These are phyloP conservation scores for Nitzschia palea DNA, from an alignment of 108 stramenopile species.

Conservation along the genomic window DNA sequence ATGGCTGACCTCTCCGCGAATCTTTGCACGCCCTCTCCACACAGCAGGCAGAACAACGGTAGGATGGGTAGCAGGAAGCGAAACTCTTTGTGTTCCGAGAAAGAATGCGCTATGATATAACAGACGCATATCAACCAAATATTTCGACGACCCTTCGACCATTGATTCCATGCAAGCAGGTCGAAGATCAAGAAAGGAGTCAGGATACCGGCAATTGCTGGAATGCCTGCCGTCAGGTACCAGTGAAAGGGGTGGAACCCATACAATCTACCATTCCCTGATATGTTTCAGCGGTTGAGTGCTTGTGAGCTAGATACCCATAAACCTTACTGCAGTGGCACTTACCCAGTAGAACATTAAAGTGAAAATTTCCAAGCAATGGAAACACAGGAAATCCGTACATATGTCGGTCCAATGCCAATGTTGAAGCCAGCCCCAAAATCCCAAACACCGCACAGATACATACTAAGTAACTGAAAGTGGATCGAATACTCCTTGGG, in stretches of 20 bases:
- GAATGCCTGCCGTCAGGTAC: conserved; percentile 81
- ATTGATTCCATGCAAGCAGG: background rate
- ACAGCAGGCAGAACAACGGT: conserved; percentile 76
- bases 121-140: conserved; percentile 54
- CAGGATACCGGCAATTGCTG: conserved; percentile 67
- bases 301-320: too few relatives aligned
- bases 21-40: conserved; percentile 42
- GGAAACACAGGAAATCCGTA: conserved; percentile 87
- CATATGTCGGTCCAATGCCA: conserved; percentile 65
- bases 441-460: conserved; percentile 57
- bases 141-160: conserved; percentile 21
- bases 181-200: conserved; percentile 64
- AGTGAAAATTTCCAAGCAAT: conserved; percentile 80
- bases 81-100: conserved; percentile 93
- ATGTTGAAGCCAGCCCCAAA: conserved; percentile 51
- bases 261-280: conserved; percentile 72
- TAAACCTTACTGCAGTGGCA: too few relatives aligned
- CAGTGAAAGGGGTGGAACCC: conserved; percentile 84
- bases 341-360: conserved; percentile 78
- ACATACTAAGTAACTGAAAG: conserved; percentile 18
- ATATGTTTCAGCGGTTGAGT: too few relatives aligned
- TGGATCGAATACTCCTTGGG: background rate
- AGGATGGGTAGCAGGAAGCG: conserved; percentile 91
- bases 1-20: background rate
- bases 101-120: conserved; percentile 75